phyloP scores from a whole-genome alignment of 2,329 filamentous ascomycete species.

The Botrytis tulipae region DNA sequence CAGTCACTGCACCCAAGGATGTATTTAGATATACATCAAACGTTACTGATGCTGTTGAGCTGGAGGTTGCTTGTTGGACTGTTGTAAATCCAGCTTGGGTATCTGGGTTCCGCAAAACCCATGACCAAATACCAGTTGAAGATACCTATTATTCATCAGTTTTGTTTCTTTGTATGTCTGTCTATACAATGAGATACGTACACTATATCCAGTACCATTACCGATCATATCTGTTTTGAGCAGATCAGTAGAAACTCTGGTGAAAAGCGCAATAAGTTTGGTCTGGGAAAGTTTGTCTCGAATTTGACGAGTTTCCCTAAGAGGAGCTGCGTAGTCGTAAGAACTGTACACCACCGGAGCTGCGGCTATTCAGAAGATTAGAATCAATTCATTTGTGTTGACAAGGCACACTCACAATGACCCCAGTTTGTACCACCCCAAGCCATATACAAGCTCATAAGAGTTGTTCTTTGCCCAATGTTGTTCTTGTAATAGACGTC shows the following conservation, averaged over 20 bases:
- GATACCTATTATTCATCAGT: conserved; percentile 32
- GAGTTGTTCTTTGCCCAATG: conserved; percentile 49
- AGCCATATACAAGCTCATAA: conserved; percentile 52
- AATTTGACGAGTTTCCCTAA: conserved; percentile 54
- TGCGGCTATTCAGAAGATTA: conserved; percentile 36
- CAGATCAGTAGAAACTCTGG: conserved; percentile 50
- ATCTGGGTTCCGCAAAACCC: conserved; percentile 52
- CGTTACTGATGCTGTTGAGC: conserved; percentile 45
- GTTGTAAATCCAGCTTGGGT: conserved; percentile 50
- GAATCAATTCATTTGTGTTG: neutral
- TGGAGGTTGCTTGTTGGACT: conserved; percentile 47
- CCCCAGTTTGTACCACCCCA: conserved; percentile 58
- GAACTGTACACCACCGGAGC: conserved; percentile 50
- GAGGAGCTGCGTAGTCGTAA: conserved; percentile 48
- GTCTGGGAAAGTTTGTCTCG: conserved; percentile 53
- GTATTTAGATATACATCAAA: conserved; percentile 51
- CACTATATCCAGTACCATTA: conserved; percentile 51
- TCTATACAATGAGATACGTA: conserved; percentile 23
- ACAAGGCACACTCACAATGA: conserved; percentile 40
- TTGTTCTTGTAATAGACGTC: conserved; percentile 58
- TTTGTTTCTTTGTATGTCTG: neutral
- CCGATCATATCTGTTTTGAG: conserved; percentile 53
- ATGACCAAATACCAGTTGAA: conserved; percentile 46
- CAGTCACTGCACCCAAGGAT: conserved; percentile 43
- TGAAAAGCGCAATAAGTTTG: conserved; percentile 55